Conservation (phyloP, 2,329 filamentous ascomycete genomes). For the Aaosphaeria pasadenensis region DNA sequence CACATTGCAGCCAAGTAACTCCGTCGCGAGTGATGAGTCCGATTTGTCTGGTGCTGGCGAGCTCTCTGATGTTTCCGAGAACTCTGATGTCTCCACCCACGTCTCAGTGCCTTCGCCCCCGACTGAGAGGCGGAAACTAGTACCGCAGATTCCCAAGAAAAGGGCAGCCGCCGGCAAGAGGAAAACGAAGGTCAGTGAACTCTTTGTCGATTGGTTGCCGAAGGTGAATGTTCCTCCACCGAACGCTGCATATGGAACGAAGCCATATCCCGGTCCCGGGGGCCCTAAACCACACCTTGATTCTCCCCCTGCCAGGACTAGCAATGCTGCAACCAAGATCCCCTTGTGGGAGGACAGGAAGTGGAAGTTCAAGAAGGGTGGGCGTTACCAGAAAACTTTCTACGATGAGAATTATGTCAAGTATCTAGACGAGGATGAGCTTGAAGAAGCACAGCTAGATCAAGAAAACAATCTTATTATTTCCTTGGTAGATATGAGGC, state of each 20-base stretch:
- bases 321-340: conserved; percentile 15
- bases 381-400: conserved; percentile 5
- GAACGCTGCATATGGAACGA: background rate
- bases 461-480: conserved; percentile 18
- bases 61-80: background rate
- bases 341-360: conserved; percentile 27
- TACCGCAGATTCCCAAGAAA: too few species aligned
- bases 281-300: conserved; percentile 8
- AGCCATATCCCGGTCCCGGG: background rate
- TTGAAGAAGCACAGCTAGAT: conserved; percentile 8
- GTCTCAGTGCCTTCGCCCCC: too few species aligned
- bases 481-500: conserved; percentile 28
- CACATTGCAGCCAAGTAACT: too few species aligned
- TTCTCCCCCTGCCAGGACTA: conserved; percentile 16
- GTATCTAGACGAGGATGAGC: too few species aligned
- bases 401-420: background rate
- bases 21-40: too few species aligned
- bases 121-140: too few species aligned
- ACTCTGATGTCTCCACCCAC: background rate
- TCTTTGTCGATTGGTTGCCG: too few species aligned
- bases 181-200: too few species aligned
- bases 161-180: too few species aligned
- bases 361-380: conserved; percentile 16
- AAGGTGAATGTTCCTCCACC: background rate
- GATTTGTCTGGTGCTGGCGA: too few species aligned